Base-by-base conservation (phyloP, 306 rosid species). In the Rubus parviflorus region DNA sequence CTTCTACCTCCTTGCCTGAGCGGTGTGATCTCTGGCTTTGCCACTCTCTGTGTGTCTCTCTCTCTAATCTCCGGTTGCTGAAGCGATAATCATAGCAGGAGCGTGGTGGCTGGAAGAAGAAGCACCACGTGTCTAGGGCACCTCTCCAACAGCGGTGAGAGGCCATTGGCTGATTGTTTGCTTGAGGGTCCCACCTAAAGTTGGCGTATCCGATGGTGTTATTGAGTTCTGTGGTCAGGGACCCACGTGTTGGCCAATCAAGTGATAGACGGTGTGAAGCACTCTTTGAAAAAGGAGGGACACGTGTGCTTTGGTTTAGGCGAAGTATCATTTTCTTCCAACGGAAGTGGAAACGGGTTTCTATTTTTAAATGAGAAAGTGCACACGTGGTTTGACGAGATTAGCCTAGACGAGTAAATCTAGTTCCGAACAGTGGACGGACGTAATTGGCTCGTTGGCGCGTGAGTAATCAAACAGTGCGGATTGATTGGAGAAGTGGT, bases 51-150 rank as follows among this genome's bases (percentile, higher is more conserved):
- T 73, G 5, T 72, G 30, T 75, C 57, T 37, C 48, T 77, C 73
- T 43, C 77, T 10, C 15, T 41, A 0, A 8, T 60, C 68, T 67
- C 73, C 83, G 75, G 83, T 88, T 81, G 79, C 81, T 53, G 84
- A 84, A 88, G 61, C 85, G 87, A 88, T 88, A 85, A 85, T 84
- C 95, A 87, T 88, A 87, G 83, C 88, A 72, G 86, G 22, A 75
- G 87, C 81, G 71, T 84, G 86, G 90, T 88, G 92, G 90, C 85
- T 85, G 78, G 82, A 80, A 79, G 58, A 83, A 66, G 30, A 70
- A 0, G 16, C 86, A 58, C 89, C 97, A 90, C 95, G 92, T 90
- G 97, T 90, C 83, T 81, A 87, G 88, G 90, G 89, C 87, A 75
- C 63, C 82, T 41, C 13, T 40, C 70, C 46, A 77, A 77, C 76